phyloP scores from a whole-genome alignment of 805 yeast species.

The Jamesozyma piceae region DNA sequence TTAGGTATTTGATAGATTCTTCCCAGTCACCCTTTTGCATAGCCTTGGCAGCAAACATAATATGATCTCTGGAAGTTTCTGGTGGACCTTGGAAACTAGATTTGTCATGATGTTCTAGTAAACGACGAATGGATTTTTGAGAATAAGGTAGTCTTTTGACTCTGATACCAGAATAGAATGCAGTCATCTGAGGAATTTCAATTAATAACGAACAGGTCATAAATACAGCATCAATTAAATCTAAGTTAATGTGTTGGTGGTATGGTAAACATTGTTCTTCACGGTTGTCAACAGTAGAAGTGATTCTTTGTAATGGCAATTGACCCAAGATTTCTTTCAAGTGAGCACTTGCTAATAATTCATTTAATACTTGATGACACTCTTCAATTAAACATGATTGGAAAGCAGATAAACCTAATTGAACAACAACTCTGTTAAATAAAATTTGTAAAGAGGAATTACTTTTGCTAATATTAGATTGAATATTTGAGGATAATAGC shows the following conservation, averaged over 20 bases:
- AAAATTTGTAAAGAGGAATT: conserved; percentile 79
- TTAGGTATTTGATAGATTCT: conserved; percentile 57
- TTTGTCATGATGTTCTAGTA: conserved; percentile 85
- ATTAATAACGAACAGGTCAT: conserved; percentile 80
- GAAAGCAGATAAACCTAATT: conserved; percentile 93
- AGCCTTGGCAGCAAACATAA: conserved; percentile 84
- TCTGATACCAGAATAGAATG: conserved; percentile 47
- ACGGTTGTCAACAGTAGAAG: conserved; percentile 21
- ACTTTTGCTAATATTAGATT: conserved; percentile 62
- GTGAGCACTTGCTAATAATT: conserved; percentile 76
- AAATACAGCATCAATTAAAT: conserved; percentile 87
- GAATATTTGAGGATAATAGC: conserved; percentile 78
- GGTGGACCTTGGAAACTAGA: conserved; percentile 97
- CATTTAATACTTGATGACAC: conserved; percentile 77
- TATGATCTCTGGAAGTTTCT: conserved; percentile 87
- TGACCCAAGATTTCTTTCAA: conserved; percentile 91
- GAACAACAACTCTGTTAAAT: conserved; percentile 92
- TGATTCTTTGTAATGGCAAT: conserved; percentile 62
- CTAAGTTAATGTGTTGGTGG: conserved; percentile 96
- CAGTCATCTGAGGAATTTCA: conserved; percentile 87
- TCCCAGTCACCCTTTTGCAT: conserved; percentile 88
- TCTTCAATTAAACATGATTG: conserved; percentile 79
- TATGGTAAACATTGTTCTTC: conserved; percentile 80
- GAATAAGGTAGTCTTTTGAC: conserved; percentile 49
- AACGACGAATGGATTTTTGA: conserved; percentile 80